phyloP scores from a whole-genome alignment of 192 early-diverging fungal genomes.

The Lobulomyces angularis region DNA sequence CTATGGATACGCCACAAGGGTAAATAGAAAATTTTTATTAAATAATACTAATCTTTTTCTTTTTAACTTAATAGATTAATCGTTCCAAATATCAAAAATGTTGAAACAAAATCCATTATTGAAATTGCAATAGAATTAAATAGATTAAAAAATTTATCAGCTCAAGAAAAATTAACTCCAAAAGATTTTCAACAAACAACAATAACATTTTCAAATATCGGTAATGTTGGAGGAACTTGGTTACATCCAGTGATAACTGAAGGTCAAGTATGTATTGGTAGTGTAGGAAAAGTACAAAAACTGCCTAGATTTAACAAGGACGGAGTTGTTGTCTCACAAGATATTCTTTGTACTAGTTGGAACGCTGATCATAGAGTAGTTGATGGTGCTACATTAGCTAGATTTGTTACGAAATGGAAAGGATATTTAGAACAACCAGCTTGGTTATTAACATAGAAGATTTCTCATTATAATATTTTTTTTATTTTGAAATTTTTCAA shows the following conservation, averaged over 20 bases:
- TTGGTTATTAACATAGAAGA: slow-evolving; percentile 50
- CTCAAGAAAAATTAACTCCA: slow-evolving; percentile 40
- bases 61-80: slow-evolving; percentile 37
- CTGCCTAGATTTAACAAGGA: slow-evolving; percentile 66
- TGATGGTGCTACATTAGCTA: slow-evolving; percentile 89
- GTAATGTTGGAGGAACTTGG: slow-evolving; percentile 83
- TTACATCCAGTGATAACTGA: slow-evolving; percentile 81
- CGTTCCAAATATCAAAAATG: slow-evolving; percentile 90
- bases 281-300: slow-evolving; percentile 70
- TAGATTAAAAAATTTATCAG: slow-evolving; percentile 53
- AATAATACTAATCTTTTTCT: slow-evolving; percentile 4
- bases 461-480: no score
- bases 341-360: slow-evolving; percentile 74
- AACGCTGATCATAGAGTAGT: slow-evolving; percentile 92
- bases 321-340: slow-evolving; percentile 60
- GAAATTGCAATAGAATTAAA: slow-evolving; percentile 80
- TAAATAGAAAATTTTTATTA: slow-evolving; percentile 5
- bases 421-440: slow-evolving; percentile 71
- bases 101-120: slow-evolving; percentile 71
- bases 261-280: slow-evolving; percentile 79
- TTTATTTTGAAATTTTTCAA: no score
- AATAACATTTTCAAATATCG: slow-evolving; percentile 87
- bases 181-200: slow-evolving; percentile 74
- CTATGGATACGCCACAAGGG: slow-evolving; percentile 96
- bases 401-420: slow-evolving; percentile 81